Base-by-base conservation (phyloP, 148 eudicot genomes). In the Heliamphora exappendiculata region DNA sequence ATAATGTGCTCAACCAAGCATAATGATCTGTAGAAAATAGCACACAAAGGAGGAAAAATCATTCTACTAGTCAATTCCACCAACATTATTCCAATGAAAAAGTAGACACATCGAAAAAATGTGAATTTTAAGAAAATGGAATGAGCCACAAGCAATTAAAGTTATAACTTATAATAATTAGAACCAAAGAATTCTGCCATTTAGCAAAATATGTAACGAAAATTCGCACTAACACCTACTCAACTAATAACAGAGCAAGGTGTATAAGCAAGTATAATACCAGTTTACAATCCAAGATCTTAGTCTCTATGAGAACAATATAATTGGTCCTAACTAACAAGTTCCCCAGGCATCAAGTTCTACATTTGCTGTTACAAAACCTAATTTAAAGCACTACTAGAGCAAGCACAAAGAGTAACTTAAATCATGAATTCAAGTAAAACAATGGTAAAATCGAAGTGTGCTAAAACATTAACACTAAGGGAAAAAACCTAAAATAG, bases 1-100 rank as follows among this genome's bases (percentile, higher is more conserved):
- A 78, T 95, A 92, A 86, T 95, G 84, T 95, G 98, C 80, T 95
- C 93, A 76, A 88, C 91, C 98, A 97, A 95, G 80, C 98, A 94
- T 60, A 90, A 83, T 20, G 98, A 97, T 82, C 98, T 94, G 84
- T 80, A 82, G 24, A 55, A 84, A 67, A 70, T 67, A 75, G 53
- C 37, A 73, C 34, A 53, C 7, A 63, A 55, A 31, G 16, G 66
- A n/a, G 28, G 19, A 47, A 54, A 37, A 45, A 9, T 34, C 39
- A 11, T 36, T 39, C 29, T 24, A 55, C 9, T 29, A 44, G 72
- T 24, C 37, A 65, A 20, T 60, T 60, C 28, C 57, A 75, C 19
- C 39, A 60, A 1, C 24, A 58, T 42, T 6, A 24, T 54, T 37
- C 47, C 45, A 20, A 47, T 17, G 13, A 45, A 64, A n/a, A 49